Conservation (phyloP, 108 stramenopile species). For the Aurantiochytrium sp. region DNA sequence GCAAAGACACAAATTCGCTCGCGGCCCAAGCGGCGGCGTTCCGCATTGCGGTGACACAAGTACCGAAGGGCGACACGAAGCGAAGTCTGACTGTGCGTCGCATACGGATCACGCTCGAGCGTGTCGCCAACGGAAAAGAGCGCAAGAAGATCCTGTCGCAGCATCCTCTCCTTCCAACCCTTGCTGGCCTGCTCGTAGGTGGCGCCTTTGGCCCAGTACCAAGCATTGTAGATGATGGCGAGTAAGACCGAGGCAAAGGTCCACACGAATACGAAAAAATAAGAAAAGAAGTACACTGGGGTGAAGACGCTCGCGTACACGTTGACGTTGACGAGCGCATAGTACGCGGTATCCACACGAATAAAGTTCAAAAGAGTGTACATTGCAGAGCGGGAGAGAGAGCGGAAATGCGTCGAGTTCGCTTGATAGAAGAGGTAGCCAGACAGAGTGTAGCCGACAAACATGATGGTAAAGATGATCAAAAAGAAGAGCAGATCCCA, state of each 20-base stretch:
- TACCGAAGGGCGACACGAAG: background rate
- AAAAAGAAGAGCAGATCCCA: background rate
- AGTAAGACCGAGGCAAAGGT: background rate
- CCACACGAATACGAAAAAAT: conserved; percentile 3
- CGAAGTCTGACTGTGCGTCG: background rate
- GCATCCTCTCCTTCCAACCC: background rate
- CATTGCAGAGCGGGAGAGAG: background rate
- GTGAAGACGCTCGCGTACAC: background rate
- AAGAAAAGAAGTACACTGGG: background rate
- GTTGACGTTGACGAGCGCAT: background rate
- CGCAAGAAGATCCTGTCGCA: background rate
- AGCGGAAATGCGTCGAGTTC: background rate
- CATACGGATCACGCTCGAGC: background rate
- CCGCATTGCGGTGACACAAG: background rate
- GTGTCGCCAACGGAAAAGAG: background rate
- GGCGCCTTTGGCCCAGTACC: background rate
- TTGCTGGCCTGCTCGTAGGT: background rate
- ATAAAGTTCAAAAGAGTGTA: background rate
- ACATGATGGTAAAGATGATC: background rate
- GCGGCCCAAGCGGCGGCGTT: background rate
- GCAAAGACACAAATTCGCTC: background rate
- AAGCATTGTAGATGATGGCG: background rate
- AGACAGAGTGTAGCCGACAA: background rate
- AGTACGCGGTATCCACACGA: background rate
- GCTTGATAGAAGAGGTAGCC: background rate